phyloP scores from a whole-genome alignment of 768 basidiomycete genomes.

The Rubroboletus pulcherrimus region DNA sequence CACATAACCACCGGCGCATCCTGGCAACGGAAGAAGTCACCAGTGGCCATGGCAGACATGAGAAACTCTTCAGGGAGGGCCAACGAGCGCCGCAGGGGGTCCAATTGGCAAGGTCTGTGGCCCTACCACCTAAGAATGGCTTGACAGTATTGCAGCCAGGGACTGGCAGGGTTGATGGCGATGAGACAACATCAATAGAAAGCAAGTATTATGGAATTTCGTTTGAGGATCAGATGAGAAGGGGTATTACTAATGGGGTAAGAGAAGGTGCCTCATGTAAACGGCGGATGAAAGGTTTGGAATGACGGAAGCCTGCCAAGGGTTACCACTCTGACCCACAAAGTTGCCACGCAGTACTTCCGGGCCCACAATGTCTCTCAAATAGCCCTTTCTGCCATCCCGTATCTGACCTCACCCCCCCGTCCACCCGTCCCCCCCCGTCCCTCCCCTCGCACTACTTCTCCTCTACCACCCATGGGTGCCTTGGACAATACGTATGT shows the following conservation, averaged over 20 bases:
- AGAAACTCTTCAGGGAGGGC: background rate
- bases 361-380: conserved; percentile 5
- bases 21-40: background rate
- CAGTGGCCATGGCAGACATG: background rate
- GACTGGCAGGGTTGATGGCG: conserved; percentile 6
- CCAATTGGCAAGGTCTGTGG: background rate
- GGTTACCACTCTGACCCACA: conserved; percentile 8
- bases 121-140: background rate
- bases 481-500: conserved; percentile 40
- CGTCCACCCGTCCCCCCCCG: background rate
- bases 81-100: background rate
- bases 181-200: background rate
- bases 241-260: conserved; percentile 13
- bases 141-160: conserved; percentile 7
- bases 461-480: conserved; percentile 11
- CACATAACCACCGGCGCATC: background rate
- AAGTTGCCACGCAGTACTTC: conserved; percentile 8
- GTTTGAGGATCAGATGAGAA: conserved; percentile 14
- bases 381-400: conserved; percentile 13
- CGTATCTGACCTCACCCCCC: background rate
- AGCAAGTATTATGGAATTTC: conserved; percentile 17
- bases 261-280: conserved; percentile 14
- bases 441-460: background rate
- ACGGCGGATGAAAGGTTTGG: conserved; percentile 23
- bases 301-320: conserved; percentile 18